These are phyloP conservation scores for Amylostereum areolatum DNA, from an alignment of 1,284 basidiomycete genomes.

Conservation along the genomic window DNA sequence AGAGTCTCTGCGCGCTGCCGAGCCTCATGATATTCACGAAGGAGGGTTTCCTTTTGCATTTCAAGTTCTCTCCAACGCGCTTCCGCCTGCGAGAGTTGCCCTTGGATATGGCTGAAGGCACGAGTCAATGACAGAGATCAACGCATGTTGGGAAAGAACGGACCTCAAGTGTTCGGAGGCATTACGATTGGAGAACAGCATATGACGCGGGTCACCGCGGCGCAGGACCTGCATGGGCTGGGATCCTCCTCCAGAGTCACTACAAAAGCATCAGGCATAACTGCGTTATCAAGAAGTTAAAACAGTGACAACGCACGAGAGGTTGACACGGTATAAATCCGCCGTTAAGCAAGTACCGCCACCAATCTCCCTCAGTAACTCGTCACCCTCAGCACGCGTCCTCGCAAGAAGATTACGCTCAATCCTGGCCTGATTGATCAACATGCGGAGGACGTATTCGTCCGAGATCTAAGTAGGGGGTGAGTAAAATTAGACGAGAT, in stretches of 20 bases:
- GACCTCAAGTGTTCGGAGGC: no score
- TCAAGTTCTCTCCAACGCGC: constrained; percentile 7
- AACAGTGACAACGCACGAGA: constrained; percentile 27
- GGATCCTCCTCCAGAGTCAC: constrained; percentile 59
- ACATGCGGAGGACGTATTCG: constrained; percentile 70
- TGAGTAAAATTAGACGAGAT: neutral
- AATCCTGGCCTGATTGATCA: constrained; percentile 73
- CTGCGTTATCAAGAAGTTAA: neutral
- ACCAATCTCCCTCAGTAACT: constrained; percentile 37
- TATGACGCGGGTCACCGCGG: constrained; percentile 35
- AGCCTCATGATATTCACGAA: constrained; percentile 1
- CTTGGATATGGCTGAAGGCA: constrained; percentile 4
- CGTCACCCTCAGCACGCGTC: constrained; percentile 56
- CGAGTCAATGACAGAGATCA: neutral
- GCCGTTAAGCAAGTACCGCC: constrained; percentile 53
- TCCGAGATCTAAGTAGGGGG: constrained; percentile 56
- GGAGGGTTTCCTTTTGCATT: constrained; percentile 3
- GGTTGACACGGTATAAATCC: constrained; percentile 54
- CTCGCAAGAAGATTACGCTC: constrained; percentile 68
- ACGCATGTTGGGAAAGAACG: neutral
- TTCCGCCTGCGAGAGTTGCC: constrained; percentile 14
- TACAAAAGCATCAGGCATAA: constrained; percentile 20
- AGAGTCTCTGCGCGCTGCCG: constrained; percentile 4
- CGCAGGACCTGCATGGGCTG: constrained; percentile 30
- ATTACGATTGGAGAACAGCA: constrained; percentile 32